Evolutionary conservation across 2,329 filamentous ascomycete genomes (phyloP).

Genomic region (Endothia cerciana): DNA sequence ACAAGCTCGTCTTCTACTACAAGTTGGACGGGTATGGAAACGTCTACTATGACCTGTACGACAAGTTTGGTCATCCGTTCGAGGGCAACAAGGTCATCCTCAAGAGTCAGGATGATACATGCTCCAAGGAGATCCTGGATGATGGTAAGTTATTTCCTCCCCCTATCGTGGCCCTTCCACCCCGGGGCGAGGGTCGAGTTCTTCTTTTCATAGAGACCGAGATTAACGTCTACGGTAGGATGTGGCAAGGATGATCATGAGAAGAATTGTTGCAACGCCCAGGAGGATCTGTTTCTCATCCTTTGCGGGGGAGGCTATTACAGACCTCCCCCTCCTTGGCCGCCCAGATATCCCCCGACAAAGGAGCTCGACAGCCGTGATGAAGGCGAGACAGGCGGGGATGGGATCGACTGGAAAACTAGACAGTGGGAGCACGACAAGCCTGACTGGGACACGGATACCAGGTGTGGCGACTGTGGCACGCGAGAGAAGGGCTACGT

Average conservation of each 20-base stretch:
- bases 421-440: slow-evolving; percentile 26
- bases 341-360: not conserved
- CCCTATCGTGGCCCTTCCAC: too few species aligned
- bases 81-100: slow-evolving; percentile 16
- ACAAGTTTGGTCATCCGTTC: slow-evolving; percentile 24
- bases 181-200: not conserved
- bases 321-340: not conserved
- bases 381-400: not conserved
- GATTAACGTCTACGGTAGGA: not conserved
- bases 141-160: slow-evolving; percentile 15
- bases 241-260: slow-evolving; percentile 6
- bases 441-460: slow-evolving; percentile 24
- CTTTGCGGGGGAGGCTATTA: slow-evolving; percentile 17
- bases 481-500: slow-evolving; percentile 11
- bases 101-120: slow-evolving; percentile 20
- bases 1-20: slow-evolving; percentile 26
- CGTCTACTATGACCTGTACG: slow-evolving; percentile 24
- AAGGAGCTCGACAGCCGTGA: not conserved
- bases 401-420: slow-evolving; percentile 11
- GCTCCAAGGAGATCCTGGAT: slow-evolving; percentile 16
- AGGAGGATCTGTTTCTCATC: slow-evolving; percentile 14
- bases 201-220: not conserved
- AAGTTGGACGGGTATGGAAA: slow-evolving; percentile 13
- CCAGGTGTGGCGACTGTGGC: slow-evolving; percentile 17
- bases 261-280: slow-evolving; percentile 21